Percentiles rank a stretch among this genome's conserved stretches.
These are phyloP conservation scores for Apiosordaria backusii DNA, from an alignment of 495 filamentous ascomycete species.

Conservation along the genomic window DNA sequence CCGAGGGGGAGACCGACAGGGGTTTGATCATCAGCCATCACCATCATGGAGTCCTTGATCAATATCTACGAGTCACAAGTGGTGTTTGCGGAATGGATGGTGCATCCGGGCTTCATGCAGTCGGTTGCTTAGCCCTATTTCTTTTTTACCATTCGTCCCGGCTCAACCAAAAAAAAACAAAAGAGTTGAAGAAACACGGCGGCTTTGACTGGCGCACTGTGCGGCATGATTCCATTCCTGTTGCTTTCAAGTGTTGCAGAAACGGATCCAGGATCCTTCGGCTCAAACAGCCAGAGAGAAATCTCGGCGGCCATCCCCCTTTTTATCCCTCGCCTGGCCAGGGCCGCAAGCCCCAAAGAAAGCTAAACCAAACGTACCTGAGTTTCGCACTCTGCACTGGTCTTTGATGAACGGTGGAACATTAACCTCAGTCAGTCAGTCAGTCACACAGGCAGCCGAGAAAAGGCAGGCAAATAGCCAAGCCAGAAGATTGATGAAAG, in stretches of 20 bases:
- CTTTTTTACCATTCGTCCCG: background rate
- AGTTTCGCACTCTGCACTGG: constrained; percentile 15
- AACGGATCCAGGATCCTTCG: constrained; percentile 13
- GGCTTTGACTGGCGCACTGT: constrained; percentile 11
- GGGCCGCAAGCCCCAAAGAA: constrained; percentile 8
- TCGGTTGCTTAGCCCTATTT: background rate
- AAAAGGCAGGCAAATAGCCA: background rate
- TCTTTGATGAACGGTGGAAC: background rate
- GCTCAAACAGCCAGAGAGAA: constrained; percentile 1
- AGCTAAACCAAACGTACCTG: constrained; percentile 15
- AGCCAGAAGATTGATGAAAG: background rate
- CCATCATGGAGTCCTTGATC: background rate
- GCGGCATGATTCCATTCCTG: constrained; percentile 20
- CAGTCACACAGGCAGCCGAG: background rate
- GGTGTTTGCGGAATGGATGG: background rate
- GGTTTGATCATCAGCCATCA: background rate
- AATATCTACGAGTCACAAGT: background rate
- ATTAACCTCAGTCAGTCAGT: background rate
- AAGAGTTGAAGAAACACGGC: background rate
- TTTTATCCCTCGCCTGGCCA: background rate
- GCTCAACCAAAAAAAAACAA: background rate
- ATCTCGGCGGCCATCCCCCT: background rate
- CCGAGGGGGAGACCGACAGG: constrained; percentile 5
- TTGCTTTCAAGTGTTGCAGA: constrained; percentile 2
- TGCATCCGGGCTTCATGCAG: background rate